Evolutionary conservation across 1,284 basidiomycete species (phyloP).

Genomic region (Sporisorium graminicola): DNA sequence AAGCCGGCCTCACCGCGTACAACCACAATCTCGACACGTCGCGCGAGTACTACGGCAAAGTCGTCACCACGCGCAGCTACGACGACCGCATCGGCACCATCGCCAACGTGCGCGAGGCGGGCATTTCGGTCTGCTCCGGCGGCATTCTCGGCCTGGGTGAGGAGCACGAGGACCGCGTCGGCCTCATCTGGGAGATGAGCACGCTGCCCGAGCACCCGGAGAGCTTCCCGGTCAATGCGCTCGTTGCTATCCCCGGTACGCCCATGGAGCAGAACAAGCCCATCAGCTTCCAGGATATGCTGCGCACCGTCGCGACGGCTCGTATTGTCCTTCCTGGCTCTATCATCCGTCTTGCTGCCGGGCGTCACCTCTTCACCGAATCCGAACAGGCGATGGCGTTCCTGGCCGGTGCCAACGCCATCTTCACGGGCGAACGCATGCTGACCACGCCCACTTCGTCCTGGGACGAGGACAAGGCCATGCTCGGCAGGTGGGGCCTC

Average conservation of each 20-base stretch:
- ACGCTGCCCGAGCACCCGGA: constrained; percentile 96
- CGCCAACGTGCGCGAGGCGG: constrained; percentile 88
- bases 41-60: constrained; percentile 93
- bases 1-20: constrained; percentile 96
- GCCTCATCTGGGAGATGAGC: constrained; percentile 89
- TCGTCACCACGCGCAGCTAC: constrained; percentile 93
- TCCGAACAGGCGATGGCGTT: constrained; percentile 97
- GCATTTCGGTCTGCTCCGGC: constrained; percentile 96
- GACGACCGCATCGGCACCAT: constrained; percentile 94
- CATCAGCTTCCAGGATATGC: constrained; percentile 79
- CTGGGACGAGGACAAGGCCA: constrained; percentile 84
- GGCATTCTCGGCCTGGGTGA: constrained; percentile 96
- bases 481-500: constrained; percentile 93
- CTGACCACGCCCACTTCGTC: constrained; percentile 85
- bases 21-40: constrained; percentile 99
- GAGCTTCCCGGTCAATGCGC: constrained; percentile 97
- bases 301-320: constrained; percentile 94
- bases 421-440: constrained; percentile 98
- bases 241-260: constrained; percentile 77
- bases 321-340: constrained; percentile 89
- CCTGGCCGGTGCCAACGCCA: constrained; percentile 97
- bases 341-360: constrained; percentile 95
- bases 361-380: constrained; percentile 88
- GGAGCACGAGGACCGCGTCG: constrained; percentile 87
- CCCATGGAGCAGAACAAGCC: constrained; percentile 74